Evolutionary conservation across 495 filamentous ascomycete species (phyloP).

Genomic region (Penicillium roqueforti): DNA sequence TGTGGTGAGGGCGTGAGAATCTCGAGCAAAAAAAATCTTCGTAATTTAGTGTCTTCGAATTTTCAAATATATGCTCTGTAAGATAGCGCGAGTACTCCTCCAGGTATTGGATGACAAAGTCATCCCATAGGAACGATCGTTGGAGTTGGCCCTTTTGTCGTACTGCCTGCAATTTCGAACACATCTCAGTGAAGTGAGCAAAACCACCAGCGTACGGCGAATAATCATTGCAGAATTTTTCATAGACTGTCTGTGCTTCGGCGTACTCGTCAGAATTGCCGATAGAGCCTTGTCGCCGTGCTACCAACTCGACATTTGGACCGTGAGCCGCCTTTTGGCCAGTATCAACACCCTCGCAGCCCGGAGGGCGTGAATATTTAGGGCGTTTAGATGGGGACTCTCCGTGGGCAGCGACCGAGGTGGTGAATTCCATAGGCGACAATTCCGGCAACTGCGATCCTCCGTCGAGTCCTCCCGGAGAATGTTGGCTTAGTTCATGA

Average conservation of each 20-base stretch:
- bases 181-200: conserved; percentile 50
- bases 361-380: conserved; percentile 10
- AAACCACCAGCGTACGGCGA: conserved; percentile 52
- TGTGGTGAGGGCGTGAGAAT: conserved; percentile 29
- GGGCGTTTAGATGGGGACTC: conserved; percentile 20
- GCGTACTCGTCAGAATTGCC: conserved; percentile 14
- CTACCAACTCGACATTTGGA: conserved; percentile 16
- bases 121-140: conserved; percentile 58
- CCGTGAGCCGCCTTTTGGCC: neutral
- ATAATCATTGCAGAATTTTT: conserved; percentile 54
- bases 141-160: conserved; percentile 35
- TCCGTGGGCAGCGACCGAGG: conserved; percentile 11
- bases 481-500: conserved; percentile 6
- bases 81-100: conserved; percentile 37
- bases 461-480: neutral
- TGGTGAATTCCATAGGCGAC: conserved; percentile 14
- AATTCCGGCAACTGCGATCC: conserved; percentile 1
- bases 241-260: conserved; percentile 35
- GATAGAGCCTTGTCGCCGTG: conserved; percentile 27
- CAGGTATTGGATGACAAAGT: conserved; percentile 55
- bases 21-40: conserved; percentile 32
- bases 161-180: conserved; percentile 51
- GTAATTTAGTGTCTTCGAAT: conserved; percentile 24
- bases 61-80: conserved; percentile 16
- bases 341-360: neutral